Evolutionary conservation across 2,329 filamentous ascomycete species (phyloP), one percentile per base, ranked within the genome.

Genomic region (Sclerotinia trifoliorum): DNA sequence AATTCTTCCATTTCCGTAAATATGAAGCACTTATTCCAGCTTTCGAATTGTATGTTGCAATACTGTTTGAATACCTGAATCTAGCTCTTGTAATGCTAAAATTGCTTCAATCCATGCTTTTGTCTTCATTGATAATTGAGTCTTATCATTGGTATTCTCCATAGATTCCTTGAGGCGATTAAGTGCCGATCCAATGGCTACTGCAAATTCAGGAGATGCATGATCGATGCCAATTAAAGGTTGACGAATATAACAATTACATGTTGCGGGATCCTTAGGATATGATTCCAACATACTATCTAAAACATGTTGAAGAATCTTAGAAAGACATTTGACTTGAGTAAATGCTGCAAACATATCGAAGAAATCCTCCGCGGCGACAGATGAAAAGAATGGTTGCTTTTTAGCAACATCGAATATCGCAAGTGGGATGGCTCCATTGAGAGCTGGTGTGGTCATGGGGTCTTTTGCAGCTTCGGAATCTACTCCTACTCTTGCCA

Each of bases 391-490:
- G 72, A 91, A 88, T 65, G 90, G 86, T 74, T 97, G 89, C 78
- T 90, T 92, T 81, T 88, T 88, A 7, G 93, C 90, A 29, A 92
- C 88, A 75, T 97, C 93, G 76, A 97, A 97, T 60, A 99, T 92
- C 51, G 94, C 93, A 67, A 93, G 86, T 2, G 95, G 94, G 73
- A 99, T 97, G 21, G 93, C 95, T n/a, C 95, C 95, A 70, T 91
- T 92, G 71, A 97, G 84, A 13, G 93, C 93, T 5, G 94, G 93
- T 60, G 93, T 94, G 68, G 84, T 82, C 71, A 77, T 78, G 7
- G 75, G 77, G 61, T 78, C 76, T 56, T 76, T 74, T 35, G 65
- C 69, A 5, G 75, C 76, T 65, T 78, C 77, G 2, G 70, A 66
- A 49, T 85, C 85, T 21, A 91, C 80, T 70, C 87, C 88, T 75